Evolutionary conservation across 1,139 yeast genomes (phyloP).

Genomic region (Yamadazyma songkhlaensis): DNA sequence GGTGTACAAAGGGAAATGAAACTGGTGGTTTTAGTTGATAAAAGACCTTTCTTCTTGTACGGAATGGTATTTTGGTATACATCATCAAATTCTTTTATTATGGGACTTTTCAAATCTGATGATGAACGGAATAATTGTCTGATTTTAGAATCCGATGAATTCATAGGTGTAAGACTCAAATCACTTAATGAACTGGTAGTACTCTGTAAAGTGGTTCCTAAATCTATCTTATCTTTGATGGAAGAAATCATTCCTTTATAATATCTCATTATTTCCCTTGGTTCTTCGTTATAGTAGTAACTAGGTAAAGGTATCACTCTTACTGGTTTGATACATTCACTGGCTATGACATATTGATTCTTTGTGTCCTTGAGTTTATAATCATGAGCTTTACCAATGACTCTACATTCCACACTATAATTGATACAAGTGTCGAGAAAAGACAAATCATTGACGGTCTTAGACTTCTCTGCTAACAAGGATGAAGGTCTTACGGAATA

Average conservation of each 20-base stretch:
- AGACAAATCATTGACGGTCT: constrained; percentile 29
- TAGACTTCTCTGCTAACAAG: constrained; percentile 21
- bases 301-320: constrained; percentile 35
- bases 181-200: constrained; percentile 9
- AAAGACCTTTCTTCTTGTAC: constrained; percentile 34
- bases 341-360: constrained; percentile 40
- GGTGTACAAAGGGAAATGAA: constrained; percentile 38
- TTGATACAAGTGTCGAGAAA: constrained; percentile 38
- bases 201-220: constrained; percentile 23
- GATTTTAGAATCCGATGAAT: constrained; percentile 22
- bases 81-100: constrained; percentile 18
- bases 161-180: constrained; percentile 13
- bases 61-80: constrained; percentile 33
- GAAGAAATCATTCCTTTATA: constrained; percentile 38
- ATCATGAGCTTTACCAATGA: constrained; percentile 42
- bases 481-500: constrained; percentile 21
- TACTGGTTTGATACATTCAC: constrained; percentile 31
- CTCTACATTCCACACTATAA: constrained; percentile 41
- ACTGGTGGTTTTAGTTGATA: constrained; percentile 29
- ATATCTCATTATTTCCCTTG: constrained; percentile 24
- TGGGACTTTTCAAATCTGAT: constrained; percentile 8
- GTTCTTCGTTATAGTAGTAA: constrained; percentile 18
- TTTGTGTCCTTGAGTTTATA: constrained; percentile 18
- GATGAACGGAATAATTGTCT: constrained; percentile 29
- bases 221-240: constrained; percentile 28